Evolutionary conservation across 1,284 basidiomycete genomes (phyloP), one percentile per base, ranked within the genome.

Genomic region (Tylopilus orsonianus): DNA sequence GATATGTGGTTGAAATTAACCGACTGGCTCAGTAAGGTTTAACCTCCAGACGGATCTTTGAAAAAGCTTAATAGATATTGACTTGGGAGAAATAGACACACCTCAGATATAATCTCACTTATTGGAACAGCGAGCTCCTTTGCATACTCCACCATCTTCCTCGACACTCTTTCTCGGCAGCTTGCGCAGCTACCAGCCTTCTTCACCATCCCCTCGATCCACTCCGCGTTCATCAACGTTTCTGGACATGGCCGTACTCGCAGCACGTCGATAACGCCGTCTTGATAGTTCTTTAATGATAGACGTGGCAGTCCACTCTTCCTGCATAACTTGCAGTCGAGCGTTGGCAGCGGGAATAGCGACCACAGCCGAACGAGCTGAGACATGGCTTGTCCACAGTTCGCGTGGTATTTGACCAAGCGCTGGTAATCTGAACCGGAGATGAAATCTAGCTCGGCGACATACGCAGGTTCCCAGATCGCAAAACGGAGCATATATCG

Each of bases 391-490:
- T 72, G 66, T 8, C 75, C 74, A 47, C 76, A 78, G 35, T 59
- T 59, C 24, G 68, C 65, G 45, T 76, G 74, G 56, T 75, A 78
- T 43, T 71, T 67, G 55, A 74, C 67, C 50, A 77, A 56, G 26
- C 71, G 72, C 57, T 73, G 68, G 50, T 74, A 71, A 33, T 71
- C 71, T 34, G 70, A 75, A 13, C 71, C 75, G 26, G 75, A 71
- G 30, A 78, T 76, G 35, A 66, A 69, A 46, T 72, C 69, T 19
- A 78, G 64, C 52, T 77, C 75, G 27, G 66, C 52, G 20, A 70
- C 65, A 41, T 70, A 74, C 1, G 59, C 54, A n/a, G 58, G 56
- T 29, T 66, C 59, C 50, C 66, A 62, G 18, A 71, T 54, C n/a
- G 74, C 69, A 33, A 70, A 68, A 37, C 68, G 68, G 14, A 79